Evolutionary conservation across 23 red algal species (phyloP).

Genomic region (Pyropia haitanensis): DNA sequence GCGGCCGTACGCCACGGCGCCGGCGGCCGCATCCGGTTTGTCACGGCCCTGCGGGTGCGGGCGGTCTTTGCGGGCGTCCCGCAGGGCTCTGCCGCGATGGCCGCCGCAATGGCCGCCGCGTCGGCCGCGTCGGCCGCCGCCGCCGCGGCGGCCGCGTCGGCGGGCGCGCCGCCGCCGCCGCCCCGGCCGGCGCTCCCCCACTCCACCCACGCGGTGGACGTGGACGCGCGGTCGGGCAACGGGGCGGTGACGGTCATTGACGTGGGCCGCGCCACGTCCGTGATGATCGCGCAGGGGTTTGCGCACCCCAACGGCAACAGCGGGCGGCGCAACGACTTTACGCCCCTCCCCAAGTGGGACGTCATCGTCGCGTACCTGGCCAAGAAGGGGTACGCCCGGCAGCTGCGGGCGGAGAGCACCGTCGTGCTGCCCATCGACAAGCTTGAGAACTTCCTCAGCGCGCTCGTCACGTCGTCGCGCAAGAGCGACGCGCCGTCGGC

Average conservation of each 20-base stretch:
- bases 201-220: constrained; percentile 51
- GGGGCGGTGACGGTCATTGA: constrained; percentile 63
- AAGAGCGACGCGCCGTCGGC: too few species aligned
- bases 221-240: constrained; percentile 43
- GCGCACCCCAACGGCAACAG: constrained; percentile 12
- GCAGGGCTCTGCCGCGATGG: constrained; percentile 2
- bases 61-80: constrained; percentile 32
- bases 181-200: background rate
- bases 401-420: constrained; percentile 42
- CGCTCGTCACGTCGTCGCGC: constrained; percentile 28
- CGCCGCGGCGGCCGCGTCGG: background rate
- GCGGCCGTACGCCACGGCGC: constrained; percentile 40
- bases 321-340: constrained; percentile 27
- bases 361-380: constrained; percentile 25
- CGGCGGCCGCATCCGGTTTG: constrained; percentile 49
- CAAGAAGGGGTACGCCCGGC: constrained; percentile 24
- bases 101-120: constrained; percentile 1
- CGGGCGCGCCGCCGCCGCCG: background rate
- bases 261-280: constrained; percentile 59
- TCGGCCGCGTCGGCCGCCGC: background rate
- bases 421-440: constrained; percentile 45
- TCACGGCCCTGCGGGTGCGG: constrained; percentile 61
- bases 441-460: constrained; percentile 41
- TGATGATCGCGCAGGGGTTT: constrained; percentile 62
- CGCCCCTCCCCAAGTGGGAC: constrained; percentile 44